A percentile compares a stretch with the other conserved stretches of the same genome.
These are phyloP conservation scores for Cercophora sp. DNA, from an alignment of 495 filamentous ascomycete genomes.

Conservation along the genomic window DNA sequence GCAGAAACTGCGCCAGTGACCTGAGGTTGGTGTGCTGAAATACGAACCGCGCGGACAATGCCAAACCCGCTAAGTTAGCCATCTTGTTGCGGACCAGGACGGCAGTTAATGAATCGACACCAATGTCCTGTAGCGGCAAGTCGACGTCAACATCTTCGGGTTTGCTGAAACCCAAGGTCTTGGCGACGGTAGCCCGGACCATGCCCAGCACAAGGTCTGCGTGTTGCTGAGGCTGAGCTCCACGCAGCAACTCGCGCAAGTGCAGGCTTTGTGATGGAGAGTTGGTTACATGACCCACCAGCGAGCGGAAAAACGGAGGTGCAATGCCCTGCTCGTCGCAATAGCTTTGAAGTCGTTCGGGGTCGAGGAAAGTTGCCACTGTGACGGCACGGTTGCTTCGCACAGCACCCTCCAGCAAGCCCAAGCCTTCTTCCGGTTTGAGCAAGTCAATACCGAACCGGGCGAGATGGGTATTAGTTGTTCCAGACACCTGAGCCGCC, in stretches of 20 bases:
- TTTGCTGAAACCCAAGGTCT: slow-evolving; percentile 18
- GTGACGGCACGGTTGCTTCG: slow-evolving; percentile 14
- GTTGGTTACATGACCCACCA: slow-evolving; percentile 11
- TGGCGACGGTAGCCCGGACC: slow-evolving; percentile 25
- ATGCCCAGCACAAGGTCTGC: slow-evolving; percentile 20
- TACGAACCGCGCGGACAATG: slow-evolving; percentile 20
- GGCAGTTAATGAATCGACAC: slow-evolving; percentile 30
- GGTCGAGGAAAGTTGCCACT: slow-evolving; percentile 21
- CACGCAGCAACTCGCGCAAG: slow-evolving; percentile 14
- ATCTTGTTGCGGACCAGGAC: slow-evolving; percentile 28
- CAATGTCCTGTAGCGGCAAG: slow-evolving; percentile 23
- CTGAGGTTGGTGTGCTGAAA: slow-evolving; percentile 21
- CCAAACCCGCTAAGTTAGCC: slow-evolving; percentile 20
- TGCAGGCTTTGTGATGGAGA: not conserved
- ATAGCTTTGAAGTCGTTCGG: slow-evolving; percentile 19
- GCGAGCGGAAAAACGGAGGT: slow-evolving; percentile 17
- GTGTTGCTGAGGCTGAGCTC: slow-evolving; percentile 19
- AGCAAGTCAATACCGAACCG: slow-evolving; percentile 18
- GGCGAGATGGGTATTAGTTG: slow-evolving; percentile 15
- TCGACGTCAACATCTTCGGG: slow-evolving; percentile 20
- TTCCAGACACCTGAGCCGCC: slow-evolving; percentile 12
- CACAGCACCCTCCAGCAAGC: slow-evolving; percentile 15
- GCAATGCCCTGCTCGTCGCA: slow-evolving; percentile 19
- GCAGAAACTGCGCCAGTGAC: slow-evolving; percentile 21
- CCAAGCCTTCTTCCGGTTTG: slow-evolving; percentile 15